These are phyloP conservation scores for Trichosporon inkin DNA, from an alignment of 1,284 basidiomycete genomes.

Conservation along the genomic window DNA sequence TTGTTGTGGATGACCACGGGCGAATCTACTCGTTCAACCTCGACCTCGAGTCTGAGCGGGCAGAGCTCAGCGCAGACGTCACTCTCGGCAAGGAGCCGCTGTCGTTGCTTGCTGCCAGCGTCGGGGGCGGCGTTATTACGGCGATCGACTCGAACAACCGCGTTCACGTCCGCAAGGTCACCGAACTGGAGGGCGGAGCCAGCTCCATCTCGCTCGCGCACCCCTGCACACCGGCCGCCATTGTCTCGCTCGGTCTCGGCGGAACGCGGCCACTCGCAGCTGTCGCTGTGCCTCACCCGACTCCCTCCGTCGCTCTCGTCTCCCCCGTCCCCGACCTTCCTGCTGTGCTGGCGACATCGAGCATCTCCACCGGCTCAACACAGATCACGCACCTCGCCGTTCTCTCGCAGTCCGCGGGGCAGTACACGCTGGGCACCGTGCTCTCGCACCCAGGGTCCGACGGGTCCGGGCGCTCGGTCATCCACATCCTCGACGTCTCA, in stretches of 20 bases:
- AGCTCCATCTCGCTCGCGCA: conserved; percentile 8
- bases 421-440: conserved; percentile 22
- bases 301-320: conserved; percentile 32
- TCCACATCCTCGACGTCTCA: conserved; percentile 37
- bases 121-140: conserved; percentile 34
- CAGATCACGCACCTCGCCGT: conserved; percentile 30
- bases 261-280: conserved; percentile 24
- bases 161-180: conserved; percentile 15
- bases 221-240: conserved; percentile 15
- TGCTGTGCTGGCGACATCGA: conserved; percentile 26
- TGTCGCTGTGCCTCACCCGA: conserved; percentile 27
- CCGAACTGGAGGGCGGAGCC: conserved; percentile 10
- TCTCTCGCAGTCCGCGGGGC: conserved; percentile 17
- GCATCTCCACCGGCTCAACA: conserved; percentile 25
- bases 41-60: conserved; percentile 16
- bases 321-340: conserved; percentile 30
- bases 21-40: conserved; percentile 17
- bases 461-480: conserved; percentile 29
- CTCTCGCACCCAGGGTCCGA: conserved; percentile 13
- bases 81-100: conserved; percentile 12
- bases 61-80: conserved; percentile 20
- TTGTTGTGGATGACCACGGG: conserved; percentile 22
- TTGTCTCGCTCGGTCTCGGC: conserved; percentile 27
- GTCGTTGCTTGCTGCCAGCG: conserved; percentile 23
- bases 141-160: conserved; percentile 26